Evolutionary conservation across 805 yeast species (phyloP).

Genomic region (Yamadazyma ubonensis): DNA sequence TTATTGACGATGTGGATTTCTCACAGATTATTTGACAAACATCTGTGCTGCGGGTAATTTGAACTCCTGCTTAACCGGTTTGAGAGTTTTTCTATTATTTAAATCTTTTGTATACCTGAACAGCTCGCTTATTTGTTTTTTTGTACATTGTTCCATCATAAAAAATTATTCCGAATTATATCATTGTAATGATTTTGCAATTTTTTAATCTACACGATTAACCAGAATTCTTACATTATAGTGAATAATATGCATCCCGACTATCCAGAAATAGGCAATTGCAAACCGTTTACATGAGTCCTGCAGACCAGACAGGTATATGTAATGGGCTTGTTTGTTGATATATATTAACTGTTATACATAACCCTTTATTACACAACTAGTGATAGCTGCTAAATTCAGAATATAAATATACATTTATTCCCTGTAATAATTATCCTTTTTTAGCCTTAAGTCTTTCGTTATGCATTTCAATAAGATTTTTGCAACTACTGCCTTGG

Average conservation of each 20-base stretch:
- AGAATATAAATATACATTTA: not conserved
- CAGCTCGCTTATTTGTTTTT: not conserved
- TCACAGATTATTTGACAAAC: not conserved
- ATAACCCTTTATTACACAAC: not conserved
- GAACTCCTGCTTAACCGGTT: not conserved
- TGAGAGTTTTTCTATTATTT: constrained; percentile 4
- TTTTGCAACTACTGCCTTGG: constrained; percentile 11
- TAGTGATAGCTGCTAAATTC: too few species aligned
- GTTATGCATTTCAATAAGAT: constrained; percentile 14
- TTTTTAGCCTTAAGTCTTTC: constrained; percentile 6
- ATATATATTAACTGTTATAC: not conserved
- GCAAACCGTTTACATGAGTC: not conserved
- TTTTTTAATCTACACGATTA: not conserved
- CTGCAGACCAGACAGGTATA: not conserved
- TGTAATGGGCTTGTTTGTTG: not conserved
- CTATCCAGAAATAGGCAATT: not conserved
- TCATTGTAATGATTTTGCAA: not conserved
- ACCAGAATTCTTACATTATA: not conserved
- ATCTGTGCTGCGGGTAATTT: not conserved
- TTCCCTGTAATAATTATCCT: not conserved
- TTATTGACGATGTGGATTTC: not conserved
- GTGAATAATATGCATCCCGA: not conserved
- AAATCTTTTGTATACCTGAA: not conserved
- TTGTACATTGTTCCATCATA: not conserved
- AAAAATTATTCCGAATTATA: not conserved